A percentile compares a stretch with the other conserved stretches of the same genome.
phyloP scores from a whole-genome alignment of 2,329 filamentous ascomycete species.

The Cytospora paraplurivora region DNA sequence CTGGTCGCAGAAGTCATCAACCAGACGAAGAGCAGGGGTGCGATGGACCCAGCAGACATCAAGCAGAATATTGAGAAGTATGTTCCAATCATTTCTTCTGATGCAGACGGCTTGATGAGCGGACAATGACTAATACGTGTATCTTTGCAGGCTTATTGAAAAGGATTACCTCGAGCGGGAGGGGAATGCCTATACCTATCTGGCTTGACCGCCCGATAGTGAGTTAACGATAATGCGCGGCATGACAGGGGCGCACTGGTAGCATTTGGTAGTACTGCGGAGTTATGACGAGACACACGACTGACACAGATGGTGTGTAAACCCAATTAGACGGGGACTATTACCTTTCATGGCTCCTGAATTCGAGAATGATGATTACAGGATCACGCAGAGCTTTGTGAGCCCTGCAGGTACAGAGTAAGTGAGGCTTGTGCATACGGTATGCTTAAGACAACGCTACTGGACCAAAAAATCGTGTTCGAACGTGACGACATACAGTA shows the following conservation, averaged over 20 bases:
- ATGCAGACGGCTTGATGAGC: not conserved
- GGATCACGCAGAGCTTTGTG: not conserved
- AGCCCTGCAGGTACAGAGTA: not conserved
- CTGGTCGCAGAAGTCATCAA: conserved; percentile 90
- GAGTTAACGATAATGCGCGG: not conserved
- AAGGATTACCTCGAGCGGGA: conserved; percentile 90
- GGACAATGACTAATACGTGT: not conserved
- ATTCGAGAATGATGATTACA: not conserved
- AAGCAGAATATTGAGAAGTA: conserved; percentile 97
- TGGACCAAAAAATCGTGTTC: no score
- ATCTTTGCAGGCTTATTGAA: conserved; percentile 70
- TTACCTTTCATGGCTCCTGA: not conserved
- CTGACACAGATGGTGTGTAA: not conserved
- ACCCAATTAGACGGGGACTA: not conserved
- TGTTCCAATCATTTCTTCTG: conserved; percentile 40
- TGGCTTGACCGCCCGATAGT: conserved; percentile 54
- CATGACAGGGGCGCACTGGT: conserved; percentile 6
- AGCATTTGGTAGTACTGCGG: not conserved
- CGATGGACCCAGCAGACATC: conserved; percentile 82
- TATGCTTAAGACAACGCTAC: no score
- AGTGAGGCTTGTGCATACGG: not conserved
- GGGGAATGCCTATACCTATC: conserved; percentile 69
- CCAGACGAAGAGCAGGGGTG: conserved; percentile 83
- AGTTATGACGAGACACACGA: conserved; percentile 12
- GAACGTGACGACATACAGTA: no score